Percentiles rank a stretch among this genome's conserved stretches.
Evolutionary conservation across 768 basidiomycete genomes (phyloP).

Genomic region (Cystobasidium tubakii): DNA sequence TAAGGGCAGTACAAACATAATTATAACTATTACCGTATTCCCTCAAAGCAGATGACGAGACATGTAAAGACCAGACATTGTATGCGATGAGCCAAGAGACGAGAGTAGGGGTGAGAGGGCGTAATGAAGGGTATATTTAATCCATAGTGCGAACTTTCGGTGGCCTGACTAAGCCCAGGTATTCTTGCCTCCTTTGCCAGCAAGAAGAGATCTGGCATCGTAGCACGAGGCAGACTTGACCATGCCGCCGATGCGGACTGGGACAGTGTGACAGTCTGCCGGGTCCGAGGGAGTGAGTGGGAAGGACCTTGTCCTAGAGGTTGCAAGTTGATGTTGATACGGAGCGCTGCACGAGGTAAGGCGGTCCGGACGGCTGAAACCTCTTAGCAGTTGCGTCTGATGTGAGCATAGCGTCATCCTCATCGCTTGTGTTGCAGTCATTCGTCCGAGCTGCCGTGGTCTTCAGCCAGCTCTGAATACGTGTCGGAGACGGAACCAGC

Average conservation of each 20-base stretch:
- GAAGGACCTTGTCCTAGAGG: conserved; percentile 4
- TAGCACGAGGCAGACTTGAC: conserved; percentile 30
- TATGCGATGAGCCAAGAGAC: background rate
- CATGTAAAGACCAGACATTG: background rate
- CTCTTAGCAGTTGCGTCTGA: conserved; percentile 1
- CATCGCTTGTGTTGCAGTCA: conserved; percentile 9
- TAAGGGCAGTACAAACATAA: background rate
- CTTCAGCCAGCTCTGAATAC: conserved; percentile 22
- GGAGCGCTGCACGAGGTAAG: background rate
- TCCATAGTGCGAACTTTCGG: background rate
- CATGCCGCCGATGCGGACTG: background rate
- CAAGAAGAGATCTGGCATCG: conserved; percentile 6
- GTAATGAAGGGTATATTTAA: background rate
- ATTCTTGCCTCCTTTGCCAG: conserved; percentile 5
- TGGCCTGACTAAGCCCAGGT: conserved; percentile 1
- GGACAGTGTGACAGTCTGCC: background rate
- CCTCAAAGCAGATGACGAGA: conserved; percentile 2
- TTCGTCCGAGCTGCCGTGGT: conserved; percentile 18
- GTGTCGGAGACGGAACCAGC: background rate
- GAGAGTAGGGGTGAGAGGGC: background rate
- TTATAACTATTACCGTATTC: conserved; percentile 9
- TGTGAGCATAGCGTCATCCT: background rate
- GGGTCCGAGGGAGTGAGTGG: conserved; percentile 17
- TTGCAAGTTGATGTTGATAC: background rate
- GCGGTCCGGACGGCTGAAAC: background rate